Conservation (phyloP, 441 rosid genomes). For the Erodium trifolium region DNA sequence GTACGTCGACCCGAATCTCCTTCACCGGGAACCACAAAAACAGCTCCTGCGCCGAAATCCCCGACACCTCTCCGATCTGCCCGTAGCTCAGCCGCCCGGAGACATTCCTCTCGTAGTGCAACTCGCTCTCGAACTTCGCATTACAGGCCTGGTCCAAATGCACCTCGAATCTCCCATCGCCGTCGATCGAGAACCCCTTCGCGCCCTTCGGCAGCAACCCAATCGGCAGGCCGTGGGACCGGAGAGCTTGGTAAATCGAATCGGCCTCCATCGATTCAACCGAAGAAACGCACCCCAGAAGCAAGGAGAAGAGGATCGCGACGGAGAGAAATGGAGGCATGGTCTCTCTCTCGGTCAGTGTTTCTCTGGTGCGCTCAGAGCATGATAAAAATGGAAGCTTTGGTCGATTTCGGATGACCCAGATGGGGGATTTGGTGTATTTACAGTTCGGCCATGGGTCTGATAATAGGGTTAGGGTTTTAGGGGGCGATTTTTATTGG, state of each 20-base stretch:
- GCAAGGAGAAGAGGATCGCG: background rate
- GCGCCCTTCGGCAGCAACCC: constrained; percentile 86
- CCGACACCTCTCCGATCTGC: constrained; percentile 50
- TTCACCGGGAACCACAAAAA: constrained; percentile 88
- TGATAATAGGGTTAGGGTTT: constrained; percentile 38
- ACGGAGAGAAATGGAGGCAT: background rate
- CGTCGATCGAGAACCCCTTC: constrained; percentile 37
- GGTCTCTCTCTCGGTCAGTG: background rate
- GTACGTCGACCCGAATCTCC: constrained; percentile 72
- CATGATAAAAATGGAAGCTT: background rate
- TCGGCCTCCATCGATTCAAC: constrained; percentile 7
- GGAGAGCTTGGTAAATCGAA: constrained; percentile 55
- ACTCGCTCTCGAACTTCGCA: constrained; percentile 77
- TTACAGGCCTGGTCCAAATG: constrained; percentile 66
- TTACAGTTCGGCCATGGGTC: background rate
- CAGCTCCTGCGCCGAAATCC: constrained; percentile 68
- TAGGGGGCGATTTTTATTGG: constrained; percentile 14
- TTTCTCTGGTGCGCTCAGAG: background rate
- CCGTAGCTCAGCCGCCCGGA: constrained; percentile 50
- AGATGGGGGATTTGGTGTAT: background rate
- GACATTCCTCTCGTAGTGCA: constrained; percentile 73
- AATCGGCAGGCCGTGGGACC: constrained; percentile 55
- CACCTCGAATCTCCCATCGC: constrained; percentile 56
- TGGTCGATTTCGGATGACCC: background rate
- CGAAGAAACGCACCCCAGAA: too few relatives aligned